Base-by-base conservation (phyloP, 2,329 filamentous ascomycete genomes). In the Diaporthe citriasiana region DNA sequence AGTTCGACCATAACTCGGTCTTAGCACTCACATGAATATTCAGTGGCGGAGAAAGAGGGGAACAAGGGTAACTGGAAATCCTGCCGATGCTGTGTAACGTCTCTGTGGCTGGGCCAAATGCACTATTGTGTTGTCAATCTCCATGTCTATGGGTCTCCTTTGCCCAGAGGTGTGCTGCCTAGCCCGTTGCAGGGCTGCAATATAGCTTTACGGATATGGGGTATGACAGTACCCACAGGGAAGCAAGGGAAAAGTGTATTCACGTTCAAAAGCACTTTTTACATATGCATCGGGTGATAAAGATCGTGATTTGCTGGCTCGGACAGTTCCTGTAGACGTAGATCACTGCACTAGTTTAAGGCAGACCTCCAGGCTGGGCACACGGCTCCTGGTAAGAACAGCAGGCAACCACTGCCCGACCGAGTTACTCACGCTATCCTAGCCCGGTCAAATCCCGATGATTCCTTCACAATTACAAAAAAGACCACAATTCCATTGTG, bases 351-450 rank as follows among this genome's bases (percentile, higher is more conserved):
- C 57, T 63, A 33, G 38, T 45, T 22, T 17, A 30, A 70, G 66
- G 68, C 66, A 47, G 68, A 56, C 40, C 47, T 19, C 42, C 35
- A 47, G 35, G 66, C 51, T 42, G 38, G 35, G 10, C 22, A 25
- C 25, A 33, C 38, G 38, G 38, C 57, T 47, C 59, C 59, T 27
- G 10, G 10, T 22, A 8, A 22, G 22, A 17, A 55, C 19, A 50
- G 19, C 30, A 71, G 69, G 69, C 69, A 40, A 50, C 69, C 55
- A 71, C 30, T 25, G 22, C 66, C 45, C 22, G 22, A 9, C 45
- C 69, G 13, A 51, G 51, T 59, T 38, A 56, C 50, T 59, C 68
- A 70, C 38, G 7, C 17, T 50, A 22, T 35, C 40, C 19, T 12
- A n/a, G 27, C 27, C 27, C 4, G 57, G 27, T 25, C 33, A 19